Base-by-base conservation (phyloP, 2,329 filamentous ascomycete genomes). In the Fusarium pseudonygamai region DNA sequence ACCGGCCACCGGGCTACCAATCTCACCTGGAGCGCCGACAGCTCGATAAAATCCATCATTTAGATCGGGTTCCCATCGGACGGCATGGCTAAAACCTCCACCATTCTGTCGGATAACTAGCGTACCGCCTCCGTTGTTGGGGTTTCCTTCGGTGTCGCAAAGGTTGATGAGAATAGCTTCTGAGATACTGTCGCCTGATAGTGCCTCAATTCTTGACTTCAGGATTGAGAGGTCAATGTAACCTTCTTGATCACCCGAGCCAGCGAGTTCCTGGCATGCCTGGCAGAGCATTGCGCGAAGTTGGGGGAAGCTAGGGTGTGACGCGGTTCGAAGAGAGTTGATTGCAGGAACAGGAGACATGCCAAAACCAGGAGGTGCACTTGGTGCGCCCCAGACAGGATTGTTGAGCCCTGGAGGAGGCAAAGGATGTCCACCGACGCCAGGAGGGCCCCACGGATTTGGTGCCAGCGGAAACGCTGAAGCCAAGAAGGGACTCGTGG, bases 121-220 rank as follows among this genome's bases (percentile, higher is more conserved):
- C 32, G 89, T 92, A n/a, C 96, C 96, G 49, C 96, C 96, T 50
- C 96, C 96, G 77, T 98, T 98, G 67, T 92, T 90, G 5, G 85
- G 80, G 77, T 93, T 97, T 64, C 96, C 96, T 80, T 97, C 94
- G 2, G 96, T 97, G 77, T 98, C 96, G 80, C 93, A 96, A 66
- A 97, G 92, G 64, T 93, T 91, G 43, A 96, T 87, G 76, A 98
- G 87, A 77, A 98, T 95, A 32, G 87, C 78, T 85, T 90, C 81
- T 73, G 86, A 77, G 37, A 82, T 77, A 58, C 55, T 77, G 18
- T 83, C 81, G n/a, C 79, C 80, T 12, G 79, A 78, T 65, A 92
- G 88, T 60, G 86, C 86, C 60, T 91, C 90, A 36, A 93, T 86
- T 61, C 89, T 87, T 15, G 92, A 88, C 75, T 95, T 91, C 77